phyloP scores from a whole-genome alignment of 2,329 filamentous ascomycete genomes.

The Colletotrichum plurivorum region DNA sequence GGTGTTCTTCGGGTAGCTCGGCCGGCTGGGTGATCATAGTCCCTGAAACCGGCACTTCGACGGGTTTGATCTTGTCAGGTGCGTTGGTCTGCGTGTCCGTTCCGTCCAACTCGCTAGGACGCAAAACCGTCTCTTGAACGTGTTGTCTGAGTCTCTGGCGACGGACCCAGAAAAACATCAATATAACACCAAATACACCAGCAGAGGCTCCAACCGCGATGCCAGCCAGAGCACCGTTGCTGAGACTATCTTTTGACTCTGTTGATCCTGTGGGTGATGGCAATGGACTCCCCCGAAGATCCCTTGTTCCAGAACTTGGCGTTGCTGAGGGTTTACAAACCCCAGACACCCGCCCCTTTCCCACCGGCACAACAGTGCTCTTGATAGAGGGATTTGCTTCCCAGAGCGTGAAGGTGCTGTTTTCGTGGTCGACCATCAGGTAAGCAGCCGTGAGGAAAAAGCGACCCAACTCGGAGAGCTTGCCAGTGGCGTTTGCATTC shows the following conservation, averaged over 20 bases:
- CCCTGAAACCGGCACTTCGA: not conserved
- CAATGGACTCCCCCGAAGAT: not conserved
- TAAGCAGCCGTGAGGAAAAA: conserved; percentile 53
- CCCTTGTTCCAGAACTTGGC: not conserved
- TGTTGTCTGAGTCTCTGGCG: not conserved
- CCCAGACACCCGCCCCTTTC: not conserved
- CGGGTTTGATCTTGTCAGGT: not conserved
- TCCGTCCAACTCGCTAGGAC: too few relatives aligned
- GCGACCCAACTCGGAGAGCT: conserved; percentile 47
- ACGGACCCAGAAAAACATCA: not conserved
- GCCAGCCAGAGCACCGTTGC: not conserved
- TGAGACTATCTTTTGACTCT: not conserved
- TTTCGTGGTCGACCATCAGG: conserved; percentile 53
- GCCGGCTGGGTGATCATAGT: not conserved
- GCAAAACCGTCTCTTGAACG: not conserved
- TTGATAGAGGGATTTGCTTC: conserved; percentile 48
- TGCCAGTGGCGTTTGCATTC: conserved; percentile 14
- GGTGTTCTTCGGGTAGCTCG: too few relatives aligned
- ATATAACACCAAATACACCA: not conserved
- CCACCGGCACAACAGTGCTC: conserved; percentile 21
- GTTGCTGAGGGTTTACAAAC: not conserved
- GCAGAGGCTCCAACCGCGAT: not conserved
- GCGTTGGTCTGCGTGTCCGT: too few relatives aligned
- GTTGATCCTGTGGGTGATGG: not conserved
- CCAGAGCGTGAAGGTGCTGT: conserved; percentile 52